These are phyloP conservation scores for Rhamnella rubrinervis DNA, from an alignment of 331 rosid genomes.

Conservation along the genomic window DNA sequence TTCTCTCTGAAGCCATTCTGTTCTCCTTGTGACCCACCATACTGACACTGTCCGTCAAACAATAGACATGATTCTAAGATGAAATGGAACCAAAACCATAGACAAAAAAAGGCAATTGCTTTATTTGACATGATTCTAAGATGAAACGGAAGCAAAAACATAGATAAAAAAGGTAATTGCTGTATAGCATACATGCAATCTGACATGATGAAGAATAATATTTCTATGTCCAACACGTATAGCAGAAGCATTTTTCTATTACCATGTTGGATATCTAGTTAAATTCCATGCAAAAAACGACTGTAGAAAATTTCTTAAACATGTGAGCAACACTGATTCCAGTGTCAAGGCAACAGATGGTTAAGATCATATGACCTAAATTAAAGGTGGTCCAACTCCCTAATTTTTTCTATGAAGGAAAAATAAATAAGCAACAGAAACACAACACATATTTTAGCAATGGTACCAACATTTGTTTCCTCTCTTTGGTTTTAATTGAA, in stretches of 20 bases:
- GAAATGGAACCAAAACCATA: slow-evolving; percentile 11
- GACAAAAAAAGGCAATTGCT: neutral
- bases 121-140: slow-evolving; percentile 28
- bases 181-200: slow-evolving; percentile 2
- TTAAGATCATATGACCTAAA: neutral
- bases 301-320: neutral
- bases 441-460: slow-evolving; percentile 8
- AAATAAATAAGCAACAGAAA: neutral
- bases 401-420: slow-evolving; percentile 6
- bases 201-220: slow-evolving; percentile 8
- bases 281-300: slow-evolving; percentile 10
- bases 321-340: slow-evolving; percentile 1
- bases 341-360: slow-evolving; percentile 20
- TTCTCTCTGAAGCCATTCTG: slow-evolving; percentile 38
- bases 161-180: slow-evolving; percentile 1
- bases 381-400: slow-evolving; percentile 14
- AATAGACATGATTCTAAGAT: slow-evolving; percentile 34
- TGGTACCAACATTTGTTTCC: neutral
- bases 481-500: neutral
- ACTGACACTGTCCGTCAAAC: slow-evolving; percentile 55
- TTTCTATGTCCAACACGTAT: slow-evolving; percentile 7
- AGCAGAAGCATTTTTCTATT: slow-evolving; percentile 6
- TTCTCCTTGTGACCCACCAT: slow-evolving; percentile 37
- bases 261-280: slow-evolving; percentile 10
- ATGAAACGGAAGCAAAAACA: slow-evolving; percentile 16